Conservation (phyloP, 1,284 basidiomycete species). For the Apiotrichum brassicae region DNA sequence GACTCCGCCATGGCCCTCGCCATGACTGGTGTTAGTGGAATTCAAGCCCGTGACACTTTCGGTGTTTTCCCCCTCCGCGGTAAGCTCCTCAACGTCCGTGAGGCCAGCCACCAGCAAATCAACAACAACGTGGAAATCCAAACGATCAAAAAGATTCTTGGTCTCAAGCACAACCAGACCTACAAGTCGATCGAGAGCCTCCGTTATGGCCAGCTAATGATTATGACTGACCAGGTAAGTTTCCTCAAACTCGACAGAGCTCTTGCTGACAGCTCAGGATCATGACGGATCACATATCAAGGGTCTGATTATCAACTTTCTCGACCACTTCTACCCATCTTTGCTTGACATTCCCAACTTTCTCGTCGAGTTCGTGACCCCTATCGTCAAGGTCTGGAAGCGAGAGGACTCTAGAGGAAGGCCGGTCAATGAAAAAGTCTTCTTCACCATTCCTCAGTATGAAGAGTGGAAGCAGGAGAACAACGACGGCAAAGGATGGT, state of each 20-base stretch:
- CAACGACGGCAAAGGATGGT: constrained; percentile 77
- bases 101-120: constrained; percentile 91
- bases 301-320: constrained; percentile 94
- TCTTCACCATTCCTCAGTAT: constrained; percentile 97
- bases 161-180: constrained; percentile 86
- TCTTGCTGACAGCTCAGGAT: constrained; percentile 57
- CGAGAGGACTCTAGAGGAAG: constrained; percentile 59
- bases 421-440: constrained; percentile 56
- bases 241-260: constrained; percentile 3
- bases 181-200: constrained; percentile 68
- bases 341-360: constrained; percentile 87
- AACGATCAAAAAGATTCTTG: constrained; percentile 97
- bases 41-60: constrained; percentile 84
- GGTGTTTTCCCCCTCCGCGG: constrained; percentile 97
- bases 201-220: constrained; percentile 95
- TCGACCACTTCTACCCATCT: constrained; percentile 96
- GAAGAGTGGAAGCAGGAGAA: constrained; percentile 84
- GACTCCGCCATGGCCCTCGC: constrained; percentile 98
- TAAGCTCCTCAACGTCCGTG: constrained; percentile 95
- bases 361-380: constrained; percentile 96
- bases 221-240: constrained; percentile 96
- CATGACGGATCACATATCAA: constrained; percentile 99
- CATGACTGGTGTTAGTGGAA: constrained; percentile 86
- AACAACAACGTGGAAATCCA: constrained; percentile 98
- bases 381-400: constrained; percentile 89